These are phyloP conservation scores for Acer negundo DNA, from an alignment of 345 rosid genomes.

Conservation along the genomic window DNA sequence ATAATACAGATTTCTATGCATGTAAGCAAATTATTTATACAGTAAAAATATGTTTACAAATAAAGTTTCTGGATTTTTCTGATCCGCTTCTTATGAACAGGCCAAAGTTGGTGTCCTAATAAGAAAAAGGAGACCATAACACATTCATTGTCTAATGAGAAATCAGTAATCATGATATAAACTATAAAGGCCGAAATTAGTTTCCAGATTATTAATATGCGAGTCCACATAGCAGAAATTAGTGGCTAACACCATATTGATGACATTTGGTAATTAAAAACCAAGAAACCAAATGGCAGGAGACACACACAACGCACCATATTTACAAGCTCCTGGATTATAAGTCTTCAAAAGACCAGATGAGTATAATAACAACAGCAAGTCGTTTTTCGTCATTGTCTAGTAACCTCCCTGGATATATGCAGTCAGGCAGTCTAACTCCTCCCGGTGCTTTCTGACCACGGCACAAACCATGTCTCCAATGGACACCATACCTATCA, in stretches of 20 bases:
- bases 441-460: conserved; percentile 87
- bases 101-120: too few relatives aligned
- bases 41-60: too few relatives aligned
- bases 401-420: conserved; percentile 94
- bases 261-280: background rate
- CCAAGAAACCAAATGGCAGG: conserved; percentile 2
- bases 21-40: too few relatives aligned
- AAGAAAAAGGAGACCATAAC: too few relatives aligned
- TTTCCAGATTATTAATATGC: conserved; percentile 1
- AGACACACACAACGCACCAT: conserved; percentile 16
- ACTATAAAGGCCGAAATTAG: background rate
- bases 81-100: too few relatives aligned
- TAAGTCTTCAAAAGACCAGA: conserved; percentile 7
- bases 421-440: conserved; percentile 84
- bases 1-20: too few relatives aligned
- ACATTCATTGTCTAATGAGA: background rate
- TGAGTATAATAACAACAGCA: background rate
- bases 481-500: conserved; percentile 97
- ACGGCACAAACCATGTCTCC: conserved; percentile 99
- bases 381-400: conserved; percentile 37
- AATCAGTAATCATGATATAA: too few relatives aligned
- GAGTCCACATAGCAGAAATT: conserved; percentile 18
- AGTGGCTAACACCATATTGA: background rate
- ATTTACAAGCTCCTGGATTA: conserved; percentile 30
- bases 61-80: too few relatives aligned